phyloP scores from a whole-genome alignment of 2,329 filamentous ascomycete genomes.

The Penicillium brasilianum region DNA sequence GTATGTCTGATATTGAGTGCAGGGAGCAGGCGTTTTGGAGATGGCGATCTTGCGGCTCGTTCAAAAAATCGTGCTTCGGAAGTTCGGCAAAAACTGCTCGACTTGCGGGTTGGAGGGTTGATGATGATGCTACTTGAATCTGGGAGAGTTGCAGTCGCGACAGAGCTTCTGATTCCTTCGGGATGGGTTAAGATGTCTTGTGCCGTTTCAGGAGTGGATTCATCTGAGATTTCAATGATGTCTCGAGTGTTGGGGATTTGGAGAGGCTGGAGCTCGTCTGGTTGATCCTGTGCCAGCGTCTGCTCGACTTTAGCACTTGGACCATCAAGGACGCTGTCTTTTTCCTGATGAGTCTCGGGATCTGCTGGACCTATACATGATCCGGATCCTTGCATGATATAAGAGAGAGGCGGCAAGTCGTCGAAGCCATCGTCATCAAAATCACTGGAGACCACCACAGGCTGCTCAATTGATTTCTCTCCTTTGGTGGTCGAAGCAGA shows the following conservation, averaged over 20 bases:
- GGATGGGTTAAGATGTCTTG: background rate
- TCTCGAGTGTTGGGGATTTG: background rate
- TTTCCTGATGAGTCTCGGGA: background rate
- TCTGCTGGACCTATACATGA: background rate
- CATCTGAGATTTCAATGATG: conserved; percentile 15
- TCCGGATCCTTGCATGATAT: conserved; percentile 21
- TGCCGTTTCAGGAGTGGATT: background rate
- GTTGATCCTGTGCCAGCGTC: too few species aligned
- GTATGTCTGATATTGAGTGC: background rate
- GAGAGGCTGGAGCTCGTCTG: background rate
- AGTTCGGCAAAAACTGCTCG: background rate
- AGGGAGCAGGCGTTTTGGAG: background rate
- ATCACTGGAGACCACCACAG: conserved; percentile 37
- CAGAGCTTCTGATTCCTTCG: conserved; percentile 2
- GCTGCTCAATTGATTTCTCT: background rate
- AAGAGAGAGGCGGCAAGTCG: conserved; percentile 46
- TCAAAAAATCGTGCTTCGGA: background rate
- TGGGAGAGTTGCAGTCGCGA: background rate
- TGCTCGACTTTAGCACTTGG: too few species aligned
- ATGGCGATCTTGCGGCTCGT: background rate
- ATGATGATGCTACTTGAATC: background rate
- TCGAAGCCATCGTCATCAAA: conserved; percentile 40
- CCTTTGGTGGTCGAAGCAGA: background rate
- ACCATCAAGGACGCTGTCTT: background rate
- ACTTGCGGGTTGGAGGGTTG: conserved; percentile 14